phyloP scores from a whole-genome alignment of 2,329 filamentous ascomycete species.

The Neoarthrinium moseri region DNA sequence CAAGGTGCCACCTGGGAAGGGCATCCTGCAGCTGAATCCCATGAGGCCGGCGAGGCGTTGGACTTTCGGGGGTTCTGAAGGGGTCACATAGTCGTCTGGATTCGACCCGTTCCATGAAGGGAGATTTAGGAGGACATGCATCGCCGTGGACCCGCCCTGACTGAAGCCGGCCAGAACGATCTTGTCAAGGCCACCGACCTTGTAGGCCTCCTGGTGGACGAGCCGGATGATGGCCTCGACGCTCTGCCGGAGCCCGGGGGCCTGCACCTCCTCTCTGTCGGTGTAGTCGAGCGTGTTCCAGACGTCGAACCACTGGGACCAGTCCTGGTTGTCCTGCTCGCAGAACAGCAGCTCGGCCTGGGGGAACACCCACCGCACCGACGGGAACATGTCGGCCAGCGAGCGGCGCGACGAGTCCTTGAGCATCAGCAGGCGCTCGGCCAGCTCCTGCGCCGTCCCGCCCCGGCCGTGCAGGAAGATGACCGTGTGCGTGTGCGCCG shows the following conservation, averaged over 20 bases:
- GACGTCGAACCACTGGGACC: conserved; percentile 52
- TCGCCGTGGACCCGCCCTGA: conserved; percentile 41
- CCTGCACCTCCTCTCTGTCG: conserved; percentile 42
- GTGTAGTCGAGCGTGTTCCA: conserved; percentile 39
- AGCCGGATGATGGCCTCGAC: conserved; percentile 30
- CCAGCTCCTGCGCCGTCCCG: conserved; percentile 34
- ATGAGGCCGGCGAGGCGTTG: conserved; percentile 20
- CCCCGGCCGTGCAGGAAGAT: conserved; percentile 46
- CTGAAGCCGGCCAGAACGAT: conserved; percentile 46
- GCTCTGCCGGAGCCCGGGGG: conserved; percentile 36
- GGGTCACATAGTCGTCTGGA: no score
- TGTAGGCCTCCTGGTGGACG: conserved; percentile 31
- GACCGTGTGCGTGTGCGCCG: conserved; percentile 38
- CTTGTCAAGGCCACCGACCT: conserved; percentile 33
- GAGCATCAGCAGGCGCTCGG: conserved; percentile 26
- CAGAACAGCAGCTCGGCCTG: conserved; percentile 33
- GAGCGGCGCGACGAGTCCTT: conserved; percentile 28
- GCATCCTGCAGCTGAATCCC: conserved; percentile 22
- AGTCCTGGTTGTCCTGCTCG: conserved; percentile 22
- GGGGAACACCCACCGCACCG: conserved; percentile 50
- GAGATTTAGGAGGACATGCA: conserved; percentile 21
- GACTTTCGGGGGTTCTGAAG: conserved; percentile 13
- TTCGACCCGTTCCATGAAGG: neutral
- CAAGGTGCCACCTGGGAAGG: conserved; percentile 20
- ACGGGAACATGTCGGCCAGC: conserved; percentile 39